phyloP scores from a whole-genome alignment of 2,329 filamentous ascomycete species.

The Phialophora tarda region DNA sequence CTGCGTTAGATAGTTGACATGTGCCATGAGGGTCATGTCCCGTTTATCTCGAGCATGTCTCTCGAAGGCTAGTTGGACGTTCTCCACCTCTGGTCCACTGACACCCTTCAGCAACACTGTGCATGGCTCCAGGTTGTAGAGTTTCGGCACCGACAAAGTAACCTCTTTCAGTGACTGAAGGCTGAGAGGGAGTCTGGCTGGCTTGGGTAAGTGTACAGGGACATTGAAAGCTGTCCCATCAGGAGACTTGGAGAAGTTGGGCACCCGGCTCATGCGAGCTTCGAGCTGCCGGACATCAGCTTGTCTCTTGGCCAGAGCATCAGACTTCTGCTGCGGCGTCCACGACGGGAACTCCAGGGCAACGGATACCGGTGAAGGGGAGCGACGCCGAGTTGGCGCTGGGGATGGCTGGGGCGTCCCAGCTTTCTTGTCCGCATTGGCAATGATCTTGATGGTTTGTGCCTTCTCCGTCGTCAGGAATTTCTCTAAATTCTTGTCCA shows the following conservation, averaged over 20 bases:
- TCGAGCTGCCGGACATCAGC: slow-evolving; percentile 75
- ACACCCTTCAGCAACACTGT: slow-evolving; percentile 70
- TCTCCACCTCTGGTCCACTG: slow-evolving; percentile 64
- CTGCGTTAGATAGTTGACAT: slow-evolving; percentile 75
- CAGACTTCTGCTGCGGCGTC: slow-evolving; percentile 61
- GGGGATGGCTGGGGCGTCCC: slow-evolving; percentile 4
- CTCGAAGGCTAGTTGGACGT: slow-evolving; percentile 69
- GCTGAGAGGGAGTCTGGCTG: slow-evolving; percentile 63
- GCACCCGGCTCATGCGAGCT: slow-evolving; percentile 71
- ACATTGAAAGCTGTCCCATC: slow-evolving; percentile 74
- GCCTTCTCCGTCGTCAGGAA: slow-evolving; percentile 73
- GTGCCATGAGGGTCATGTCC: slow-evolving; percentile 70
- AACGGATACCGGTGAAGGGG: slow-evolving; percentile 4
- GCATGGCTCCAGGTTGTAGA: slow-evolving; percentile 74
- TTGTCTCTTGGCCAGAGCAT: slow-evolving; percentile 68
- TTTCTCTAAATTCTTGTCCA: slow-evolving; percentile 74
- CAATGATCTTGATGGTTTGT: slow-evolving; percentile 72
- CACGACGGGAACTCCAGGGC: slow-evolving; percentile 19
- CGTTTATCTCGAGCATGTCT: slow-evolving; percentile 62
- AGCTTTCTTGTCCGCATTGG: slow-evolving; percentile 59
- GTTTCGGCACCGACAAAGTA: slow-evolving; percentile 70
- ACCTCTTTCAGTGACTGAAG: slow-evolving; percentile 68
- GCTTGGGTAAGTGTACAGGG: slow-evolving; percentile 70
- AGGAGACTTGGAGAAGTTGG: slow-evolving; percentile 69
- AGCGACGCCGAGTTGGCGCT: neutral